Evolutionary conservation across 345 rosid genomes (phyloP), one percentile per base, ranked within the genome.

Genomic region (Pelargonium nanum): DNA sequence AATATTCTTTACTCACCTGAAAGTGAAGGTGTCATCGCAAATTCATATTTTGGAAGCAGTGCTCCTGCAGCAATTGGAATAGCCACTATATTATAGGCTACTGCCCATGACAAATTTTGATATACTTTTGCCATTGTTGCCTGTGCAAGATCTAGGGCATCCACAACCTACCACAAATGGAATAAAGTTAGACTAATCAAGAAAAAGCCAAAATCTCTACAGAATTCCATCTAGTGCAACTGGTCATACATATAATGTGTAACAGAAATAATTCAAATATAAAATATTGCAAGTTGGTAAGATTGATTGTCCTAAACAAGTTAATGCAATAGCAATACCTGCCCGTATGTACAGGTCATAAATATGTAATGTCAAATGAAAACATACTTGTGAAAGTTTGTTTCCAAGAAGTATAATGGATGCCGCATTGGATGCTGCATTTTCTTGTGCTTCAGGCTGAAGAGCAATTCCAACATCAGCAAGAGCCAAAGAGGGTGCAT

Each of bases 381-480:
- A 65, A 9, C 77, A 24, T 77, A 87, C 98, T 64, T 89, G 97
- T 24, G 95, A 85, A 62, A 92, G 84, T 71, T 78, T 87, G 81
- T 87, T 84, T 64, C 87, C 89, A 57, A 87, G 91, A 67, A 89
- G 93, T 74, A 92, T 84, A 67, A 92, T 87, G 55, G 95, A 89
- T 73, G 95, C 91, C 30, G 89, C 91, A 57, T 86, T 81, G 21
- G 95, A 81, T 58, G 98, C 98, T 25, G 96, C 98, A 70, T 81
- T 92, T 68, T 92, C 97, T 68, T 83, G 97, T 34, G 95, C 91
- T 74, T 84, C 91, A 60, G 73, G 81, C 74, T 81, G 91, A 61
- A 92, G 65, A 73, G 96, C 96, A 71, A 89, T 87, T 61, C 98
- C 98, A 2, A 89, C 97, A 76, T 87, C 80, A 22, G 98, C 94